phyloP scores from a whole-genome alignment of 2,329 filamentous ascomycete species.

The Leptographium flavum region DNA sequence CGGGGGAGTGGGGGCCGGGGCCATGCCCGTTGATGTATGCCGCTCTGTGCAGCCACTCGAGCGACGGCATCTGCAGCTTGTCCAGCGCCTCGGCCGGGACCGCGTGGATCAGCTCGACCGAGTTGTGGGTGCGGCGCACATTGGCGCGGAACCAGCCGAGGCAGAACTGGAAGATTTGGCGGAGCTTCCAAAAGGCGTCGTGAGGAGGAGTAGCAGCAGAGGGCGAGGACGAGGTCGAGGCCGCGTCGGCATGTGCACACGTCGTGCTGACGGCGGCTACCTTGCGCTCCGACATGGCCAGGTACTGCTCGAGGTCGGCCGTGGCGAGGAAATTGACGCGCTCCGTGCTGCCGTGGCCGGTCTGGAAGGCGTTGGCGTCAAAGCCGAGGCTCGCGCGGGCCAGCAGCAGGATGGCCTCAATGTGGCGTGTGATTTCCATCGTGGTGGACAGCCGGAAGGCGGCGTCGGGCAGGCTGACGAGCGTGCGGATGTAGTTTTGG shows the following conservation, averaged over 20 bases:
- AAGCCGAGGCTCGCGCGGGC: slow-evolving; percentile 6
- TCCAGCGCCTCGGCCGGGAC: not conserved
- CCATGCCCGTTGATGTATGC: too few species aligned
- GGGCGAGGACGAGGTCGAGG: too few species aligned
- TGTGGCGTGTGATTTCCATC: slow-evolving; percentile 9
- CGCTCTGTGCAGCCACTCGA: slow-evolving; percentile 5
- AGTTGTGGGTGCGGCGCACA: not conserved
- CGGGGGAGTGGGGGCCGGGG: not conserved
- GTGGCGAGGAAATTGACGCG: slow-evolving; percentile 3
- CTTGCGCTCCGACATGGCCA: slow-evolving; percentile 8
- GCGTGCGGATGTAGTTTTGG: slow-evolving; percentile 10
- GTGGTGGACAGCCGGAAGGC: slow-evolving; percentile 7
- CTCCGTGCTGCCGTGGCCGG: not conserved
- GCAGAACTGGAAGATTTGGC: slow-evolving; percentile 6
- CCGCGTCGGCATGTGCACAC: not conserved
- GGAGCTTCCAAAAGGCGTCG: slow-evolving; percentile 11
- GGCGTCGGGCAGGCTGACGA: slow-evolving; percentile 5
- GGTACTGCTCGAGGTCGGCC: slow-evolving; percentile 6
- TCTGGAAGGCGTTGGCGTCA: slow-evolving; percentile 7
- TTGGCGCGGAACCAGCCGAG: slow-evolving; percentile 7
- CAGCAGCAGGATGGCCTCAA: slow-evolving; percentile 11
- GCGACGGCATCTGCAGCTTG: slow-evolving; percentile 4
- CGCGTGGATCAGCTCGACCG: not conserved
- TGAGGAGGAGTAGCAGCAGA: too few species aligned
- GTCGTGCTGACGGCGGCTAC: slow-evolving; percentile 5